Evolutionary conservation across 2,329 filamentous ascomycete genomes (phyloP), one percentile per base, ranked within the genome.

Genomic region (Xylaria sp.): DNA sequence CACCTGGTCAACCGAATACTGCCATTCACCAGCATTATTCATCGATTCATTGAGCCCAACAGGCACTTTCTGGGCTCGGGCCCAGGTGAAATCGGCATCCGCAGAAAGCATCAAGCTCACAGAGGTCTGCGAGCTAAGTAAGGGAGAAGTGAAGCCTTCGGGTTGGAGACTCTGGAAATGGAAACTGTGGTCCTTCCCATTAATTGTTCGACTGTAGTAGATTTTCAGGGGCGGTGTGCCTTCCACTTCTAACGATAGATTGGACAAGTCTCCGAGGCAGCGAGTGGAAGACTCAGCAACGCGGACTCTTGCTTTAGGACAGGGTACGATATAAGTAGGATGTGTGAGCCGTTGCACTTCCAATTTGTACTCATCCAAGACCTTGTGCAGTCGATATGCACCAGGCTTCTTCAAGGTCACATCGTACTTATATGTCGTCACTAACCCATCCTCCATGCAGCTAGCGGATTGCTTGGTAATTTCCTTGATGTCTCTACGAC

Each of bases 91-190:
- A 68, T 94, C 90, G 49, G 90, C 83, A 31, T 86, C 82, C 40
- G 80, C 84, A 12, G 83, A 78, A 43, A 81, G 78, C 43, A 90
- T 80, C 43, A 93, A 74, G 17, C 83, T 83, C 19, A 83, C 83
- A 1, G 85, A 82, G 25, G 80, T 82, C 51, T 84, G 81, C 46
- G 87, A 83, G 52, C 84, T 84, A n/a, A 90, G 78, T 37, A 96
- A 80, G 1, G 93, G 92, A 1, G 92, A 96, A 2, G 85, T 82
- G 71, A 94, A 89, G 37, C 92, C 91, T 51, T 97, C 93, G 0
- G 95, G 94, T 70, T 97, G 94, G 46, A 99, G 87, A 72, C 92
- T 97, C 77, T 98, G 94, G 70, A 96, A 94, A 66, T 94, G 92
- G 69, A 94, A 92, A 63, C 91, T 92, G 70, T 89, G 89, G 67